Percentiles rank a stretch among this genome's conserved stretches.
These are phyloP conservation scores for Brassica cretica DNA, from an alignment of 345 rosid genomes.

Conservation along the genomic window DNA sequence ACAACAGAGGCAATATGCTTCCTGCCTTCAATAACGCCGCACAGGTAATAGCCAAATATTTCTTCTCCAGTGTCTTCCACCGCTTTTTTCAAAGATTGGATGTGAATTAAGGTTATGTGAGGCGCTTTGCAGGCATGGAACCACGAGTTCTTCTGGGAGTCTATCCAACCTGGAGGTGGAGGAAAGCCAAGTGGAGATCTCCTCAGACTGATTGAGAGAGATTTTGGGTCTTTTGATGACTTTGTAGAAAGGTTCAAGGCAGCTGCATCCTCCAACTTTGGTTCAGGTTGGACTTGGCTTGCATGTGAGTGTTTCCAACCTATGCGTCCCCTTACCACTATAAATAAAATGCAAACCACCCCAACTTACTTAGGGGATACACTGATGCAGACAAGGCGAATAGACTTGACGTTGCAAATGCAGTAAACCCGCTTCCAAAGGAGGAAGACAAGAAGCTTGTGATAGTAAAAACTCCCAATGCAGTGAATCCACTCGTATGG, in stretches of 20 bases:
- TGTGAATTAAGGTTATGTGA: constrained; percentile 7
- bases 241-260: constrained; percentile 57
- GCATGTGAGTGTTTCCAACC: constrained; percentile 57
- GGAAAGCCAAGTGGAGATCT: constrained; percentile 87
- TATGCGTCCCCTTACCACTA: not conserved
- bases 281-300: constrained; percentile 99
- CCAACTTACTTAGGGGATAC: not conserved
- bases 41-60: constrained; percentile 47
- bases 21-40: constrained; percentile 95
- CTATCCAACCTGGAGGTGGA: constrained; percentile 89
- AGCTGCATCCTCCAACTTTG: constrained; percentile 83
- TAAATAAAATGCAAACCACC: not conserved
- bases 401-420: constrained; percentile 65
- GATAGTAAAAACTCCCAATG: constrained; percentile 82
- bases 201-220: constrained; percentile 69
- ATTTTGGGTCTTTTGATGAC: constrained; percentile 73
- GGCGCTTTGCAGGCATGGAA: constrained; percentile 69
- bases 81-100: not conserved
- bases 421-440: constrained; percentile 63
- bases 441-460: constrained; percentile 85
- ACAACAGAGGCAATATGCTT: constrained; percentile 76
- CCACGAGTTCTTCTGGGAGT: constrained; percentile 94
- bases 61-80: too few species aligned
- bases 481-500: constrained; percentile 95
- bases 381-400: constrained; percentile 69